phyloP scores from a whole-genome alignment of 352 stramenopile genomes.

The Phytophthora boehmeriae region DNA sequence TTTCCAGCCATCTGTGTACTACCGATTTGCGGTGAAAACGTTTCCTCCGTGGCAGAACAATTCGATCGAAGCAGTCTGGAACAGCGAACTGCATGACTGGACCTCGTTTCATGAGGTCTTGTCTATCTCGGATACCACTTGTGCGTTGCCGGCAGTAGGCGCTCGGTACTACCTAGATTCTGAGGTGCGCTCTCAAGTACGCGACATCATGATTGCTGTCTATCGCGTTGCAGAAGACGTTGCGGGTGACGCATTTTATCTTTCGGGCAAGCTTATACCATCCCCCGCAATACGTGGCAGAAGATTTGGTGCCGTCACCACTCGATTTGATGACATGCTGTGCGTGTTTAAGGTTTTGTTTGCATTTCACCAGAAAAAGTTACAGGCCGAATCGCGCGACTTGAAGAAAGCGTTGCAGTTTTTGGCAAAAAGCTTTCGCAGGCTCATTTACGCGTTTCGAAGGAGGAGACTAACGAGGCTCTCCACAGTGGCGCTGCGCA shows the following conservation, averaged over 20 bases:
- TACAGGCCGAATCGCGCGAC: constrained; percentile 13
- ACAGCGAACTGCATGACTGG: constrained; percentile 35
- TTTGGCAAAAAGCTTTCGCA: constrained; percentile 32
- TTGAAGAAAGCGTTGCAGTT: constrained; percentile 24
- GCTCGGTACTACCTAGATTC: constrained; percentile 1
- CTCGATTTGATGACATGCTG: constrained; percentile 56
- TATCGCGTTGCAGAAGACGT: constrained; percentile 24
- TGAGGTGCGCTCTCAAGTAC: constrained; percentile 10
- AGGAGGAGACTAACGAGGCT: constrained; percentile 42
- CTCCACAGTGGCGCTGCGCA: constrained; percentile 39
- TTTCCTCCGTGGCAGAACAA: constrained; percentile 43
- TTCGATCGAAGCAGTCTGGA: constrained; percentile 44
- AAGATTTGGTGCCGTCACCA: constrained; percentile 33
- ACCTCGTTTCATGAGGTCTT: constrained; percentile 3
- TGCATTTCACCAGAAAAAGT: constrained; percentile 48
- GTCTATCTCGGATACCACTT: background rate
- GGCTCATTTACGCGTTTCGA: constrained; percentile 33
- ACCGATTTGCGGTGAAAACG: constrained; percentile 47
- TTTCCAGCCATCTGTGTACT: constrained; percentile 49
- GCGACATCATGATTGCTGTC: constrained; percentile 27
- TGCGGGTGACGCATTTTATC: background rate
- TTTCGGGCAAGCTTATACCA: background rate
- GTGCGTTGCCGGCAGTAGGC: background rate
- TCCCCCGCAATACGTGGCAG: constrained; percentile 20
- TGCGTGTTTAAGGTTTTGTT: constrained; percentile 48